Evolutionary conservation across 306 rosid genomes (phyloP).

Genomic region (Fragaria vesca): DNA sequence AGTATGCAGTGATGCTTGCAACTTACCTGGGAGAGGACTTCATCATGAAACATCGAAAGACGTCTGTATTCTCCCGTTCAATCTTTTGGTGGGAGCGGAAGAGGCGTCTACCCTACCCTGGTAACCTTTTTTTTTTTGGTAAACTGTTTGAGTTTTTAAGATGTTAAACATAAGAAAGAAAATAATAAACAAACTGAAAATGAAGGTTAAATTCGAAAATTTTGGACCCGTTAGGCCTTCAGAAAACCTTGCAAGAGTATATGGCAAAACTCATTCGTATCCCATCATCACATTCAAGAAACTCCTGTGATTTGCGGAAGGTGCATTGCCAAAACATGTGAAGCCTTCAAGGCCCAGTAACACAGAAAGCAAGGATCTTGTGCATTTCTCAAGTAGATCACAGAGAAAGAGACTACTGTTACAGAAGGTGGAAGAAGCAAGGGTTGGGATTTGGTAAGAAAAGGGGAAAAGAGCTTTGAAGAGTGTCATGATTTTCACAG

Average conservation of each 20-base stretch:
- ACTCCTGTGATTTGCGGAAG: constrained; percentile 28
- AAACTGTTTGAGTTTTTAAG: neutral
- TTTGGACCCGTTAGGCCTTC: neutral
- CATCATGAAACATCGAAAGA: too few relatives aligned
- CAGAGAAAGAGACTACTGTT: neutral
- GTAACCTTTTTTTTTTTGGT: neutral
- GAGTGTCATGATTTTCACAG: neutral
- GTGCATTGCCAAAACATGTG: constrained; percentile 22
- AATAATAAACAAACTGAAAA: neutral
- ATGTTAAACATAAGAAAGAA: neutral
- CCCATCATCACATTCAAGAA: constrained; percentile 3
- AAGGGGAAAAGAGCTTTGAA: neutral
- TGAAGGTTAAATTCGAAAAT: neutral
- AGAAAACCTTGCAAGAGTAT: neutral
- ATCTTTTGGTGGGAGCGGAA: too few relatives aligned
- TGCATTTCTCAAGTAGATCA: neutral
- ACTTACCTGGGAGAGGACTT: too few relatives aligned
- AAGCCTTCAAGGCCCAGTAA: constrained; percentile 2
- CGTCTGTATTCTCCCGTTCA: too few relatives aligned
- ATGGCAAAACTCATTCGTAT: neutral
- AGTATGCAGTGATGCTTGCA: too few relatives aligned
- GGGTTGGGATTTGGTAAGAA: neutral
- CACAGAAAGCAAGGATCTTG: constrained; percentile 21
- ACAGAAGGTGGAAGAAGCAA: neutral
- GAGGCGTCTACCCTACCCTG: too few relatives aligned